Evolutionary conservation across 1,284 basidiomycete species (phyloP).

Genomic region (Irpex sp.): DNA sequence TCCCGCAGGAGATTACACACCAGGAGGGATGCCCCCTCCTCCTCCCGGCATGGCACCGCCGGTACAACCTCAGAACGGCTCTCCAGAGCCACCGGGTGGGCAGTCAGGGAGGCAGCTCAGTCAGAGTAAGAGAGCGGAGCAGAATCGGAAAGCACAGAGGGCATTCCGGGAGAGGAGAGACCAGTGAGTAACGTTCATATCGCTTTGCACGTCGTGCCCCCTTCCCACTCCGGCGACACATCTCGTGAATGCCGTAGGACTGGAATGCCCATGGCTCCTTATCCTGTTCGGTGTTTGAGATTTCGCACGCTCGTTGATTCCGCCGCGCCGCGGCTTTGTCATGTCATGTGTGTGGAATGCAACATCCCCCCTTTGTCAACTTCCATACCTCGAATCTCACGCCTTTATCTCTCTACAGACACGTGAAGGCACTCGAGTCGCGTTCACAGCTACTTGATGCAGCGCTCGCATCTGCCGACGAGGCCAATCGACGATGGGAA

Average conservation of each 20-base stretch:
- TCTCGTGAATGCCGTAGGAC: too few relatives aligned
- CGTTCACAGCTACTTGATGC: conserved; percentile 79
- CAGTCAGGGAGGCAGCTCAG: conserved; percentile 53
- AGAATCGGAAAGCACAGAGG: conserved; percentile 82
- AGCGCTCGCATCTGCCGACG: conserved; percentile 77
- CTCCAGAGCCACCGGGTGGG: conserved; percentile 19
- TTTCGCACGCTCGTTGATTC: conserved; percentile 6
- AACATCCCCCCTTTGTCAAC: not conserved
- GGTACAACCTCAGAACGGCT: conserved; percentile 21
- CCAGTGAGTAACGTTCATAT: conserved; percentile 51
- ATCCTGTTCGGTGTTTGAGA: not conserved
- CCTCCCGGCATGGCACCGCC: conserved; percentile 25
- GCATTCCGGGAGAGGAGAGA: conserved; percentile 82
- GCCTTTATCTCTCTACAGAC: conserved; percentile 38
- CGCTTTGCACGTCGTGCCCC: not conserved
- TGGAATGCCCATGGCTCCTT: not conserved
- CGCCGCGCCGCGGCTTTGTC: not conserved
- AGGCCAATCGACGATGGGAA: conserved; percentile 82
- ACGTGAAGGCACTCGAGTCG: conserved; percentile 79
- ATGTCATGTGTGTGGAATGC: not conserved
- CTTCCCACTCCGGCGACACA: not conserved
- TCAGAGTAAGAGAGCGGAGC: conserved; percentile 79
- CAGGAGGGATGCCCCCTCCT: conserved; percentile 22
- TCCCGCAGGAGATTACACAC: conserved; percentile 18
- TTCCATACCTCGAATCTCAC: not conserved